Percentiles rank a stretch among this genome's conserved stretches.
Evolutionary conservation across 768 basidiomycete species (phyloP).

Genomic region (Pleurotus cornucopiae): DNA sequence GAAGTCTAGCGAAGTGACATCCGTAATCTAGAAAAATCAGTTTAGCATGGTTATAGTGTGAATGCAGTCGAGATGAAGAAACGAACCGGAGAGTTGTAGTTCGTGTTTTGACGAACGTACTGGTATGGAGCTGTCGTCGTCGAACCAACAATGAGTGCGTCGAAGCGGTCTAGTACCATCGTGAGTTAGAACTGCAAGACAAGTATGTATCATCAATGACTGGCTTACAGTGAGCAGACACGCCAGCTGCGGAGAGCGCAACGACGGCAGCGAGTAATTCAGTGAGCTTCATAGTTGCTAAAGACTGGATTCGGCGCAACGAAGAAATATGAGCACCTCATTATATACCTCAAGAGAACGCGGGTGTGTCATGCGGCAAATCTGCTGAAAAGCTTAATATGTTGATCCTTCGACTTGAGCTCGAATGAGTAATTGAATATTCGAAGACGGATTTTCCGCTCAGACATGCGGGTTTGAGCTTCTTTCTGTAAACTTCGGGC

Average conservation of each 20-base stretch:
- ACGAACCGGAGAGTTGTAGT: constrained; percentile 36
- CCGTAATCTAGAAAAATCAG: constrained; percentile 28
- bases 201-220: background rate
- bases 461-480: too few relatives aligned
- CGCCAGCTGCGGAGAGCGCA: background rate
- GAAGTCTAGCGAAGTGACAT: constrained; percentile 43
- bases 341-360: too few relatives aligned
- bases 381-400: too few relatives aligned
- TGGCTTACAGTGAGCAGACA: constrained; percentile 15
- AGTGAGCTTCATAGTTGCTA: too few relatives aligned
- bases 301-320: too few relatives aligned
- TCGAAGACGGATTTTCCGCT: too few relatives aligned
- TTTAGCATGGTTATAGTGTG: background rate
- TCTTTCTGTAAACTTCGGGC: too few relatives aligned
- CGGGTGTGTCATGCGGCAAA: too few relatives aligned
- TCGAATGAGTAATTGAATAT: too few relatives aligned
- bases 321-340: too few relatives aligned
- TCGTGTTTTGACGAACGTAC: constrained; percentile 42
- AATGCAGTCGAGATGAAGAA: constrained; percentile 26
- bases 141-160: constrained; percentile 36
- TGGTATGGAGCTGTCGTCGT: constrained; percentile 32
- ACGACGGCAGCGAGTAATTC: background rate
- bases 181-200: background rate
- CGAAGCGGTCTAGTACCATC: constrained; percentile 35
- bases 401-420: too few relatives aligned